phyloP scores from a whole-genome alignment of 2,329 filamentous ascomycete genomes.

The Monosporascus sp. region DNA sequence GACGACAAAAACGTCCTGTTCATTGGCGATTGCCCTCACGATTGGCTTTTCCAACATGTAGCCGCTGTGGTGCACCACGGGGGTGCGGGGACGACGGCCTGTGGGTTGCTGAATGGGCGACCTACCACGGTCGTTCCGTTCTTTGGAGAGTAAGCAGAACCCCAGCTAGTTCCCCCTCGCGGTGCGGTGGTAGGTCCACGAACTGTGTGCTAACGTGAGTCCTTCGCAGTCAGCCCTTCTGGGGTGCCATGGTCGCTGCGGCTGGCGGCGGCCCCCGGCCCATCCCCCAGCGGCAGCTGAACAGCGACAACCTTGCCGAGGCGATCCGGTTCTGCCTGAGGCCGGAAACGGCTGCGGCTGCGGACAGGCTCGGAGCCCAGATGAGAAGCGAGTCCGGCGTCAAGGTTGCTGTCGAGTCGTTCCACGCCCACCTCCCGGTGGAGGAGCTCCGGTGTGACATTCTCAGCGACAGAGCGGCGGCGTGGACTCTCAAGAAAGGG shows the following conservation, averaged over 20 bases:
- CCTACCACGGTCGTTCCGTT: slow-evolving; percentile 52
- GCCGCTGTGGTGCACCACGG: slow-evolving; percentile 54
- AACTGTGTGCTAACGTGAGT: no score
- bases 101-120: slow-evolving; percentile 43
- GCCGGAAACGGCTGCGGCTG: slow-evolving; percentile 23
- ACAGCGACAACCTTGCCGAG: slow-evolving; percentile 26
- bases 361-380: slow-evolving; percentile 27
- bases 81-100: slow-evolving; percentile 54
- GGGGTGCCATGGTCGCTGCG: slow-evolving; percentile 33
- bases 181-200: background rate
- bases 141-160: slow-evolving; percentile 30
- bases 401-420: slow-evolving; percentile 31
- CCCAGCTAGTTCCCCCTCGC: background rate
- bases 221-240: slow-evolving; percentile 31
- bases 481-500: slow-evolving; percentile 40
- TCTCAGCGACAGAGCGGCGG: slow-evolving; percentile 39
- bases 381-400: slow-evolving; percentile 33
- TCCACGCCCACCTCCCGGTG: slow-evolving; percentile 30
- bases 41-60: slow-evolving; percentile 54
- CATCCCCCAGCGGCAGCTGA: slow-evolving; percentile 29
- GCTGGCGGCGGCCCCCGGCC: slow-evolving; percentile 35
- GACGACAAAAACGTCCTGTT: slow-evolving; percentile 33
- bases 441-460: slow-evolving; percentile 28
- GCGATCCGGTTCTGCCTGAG: slow-evolving; percentile 29
- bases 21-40: slow-evolving; percentile 49